Percentiles rank a stretch among this genome's conserved stretches.
phyloP scores from a whole-genome alignment of 805 yeast genomes.

The Lachancea quebecensis region DNA sequence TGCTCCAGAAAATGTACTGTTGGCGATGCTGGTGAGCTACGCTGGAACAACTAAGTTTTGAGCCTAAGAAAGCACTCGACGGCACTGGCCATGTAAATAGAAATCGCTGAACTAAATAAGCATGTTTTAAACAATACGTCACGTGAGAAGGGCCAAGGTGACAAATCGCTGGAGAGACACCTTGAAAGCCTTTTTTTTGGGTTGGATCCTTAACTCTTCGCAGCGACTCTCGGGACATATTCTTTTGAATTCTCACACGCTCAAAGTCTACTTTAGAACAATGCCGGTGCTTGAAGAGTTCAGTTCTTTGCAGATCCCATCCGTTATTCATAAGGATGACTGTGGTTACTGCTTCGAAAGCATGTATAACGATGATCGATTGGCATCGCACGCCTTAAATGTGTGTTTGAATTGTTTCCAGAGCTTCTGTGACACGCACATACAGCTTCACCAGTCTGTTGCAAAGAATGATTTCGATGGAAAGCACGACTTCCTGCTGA shows the following conservation, averaged over 20 bases:
- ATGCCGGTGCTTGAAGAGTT: slow-evolving; percentile 12
- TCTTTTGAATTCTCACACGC: too few relatives aligned
- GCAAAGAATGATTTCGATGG: slow-evolving; percentile 26
- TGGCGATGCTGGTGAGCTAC: slow-evolving; percentile 11
- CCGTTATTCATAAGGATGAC: slow-evolving; percentile 72
- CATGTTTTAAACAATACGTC: too few relatives aligned
- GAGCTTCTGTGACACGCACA: slow-evolving; percentile 59
- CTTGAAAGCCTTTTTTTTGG: too few relatives aligned
- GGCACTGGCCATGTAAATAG: slow-evolving; percentile 7
- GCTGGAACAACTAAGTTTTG: slow-evolving; percentile 10
- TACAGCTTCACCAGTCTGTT: slow-evolving; percentile 45
- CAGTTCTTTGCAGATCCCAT: slow-evolving; percentile 18
- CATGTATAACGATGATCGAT: slow-evolving; percentile 39
- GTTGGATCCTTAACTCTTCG: too few relatives aligned
- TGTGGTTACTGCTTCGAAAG: slow-evolving; percentile 83
- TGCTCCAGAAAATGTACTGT: slow-evolving; percentile 17
- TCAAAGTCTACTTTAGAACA: neutral
- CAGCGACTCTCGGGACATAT: too few relatives aligned
- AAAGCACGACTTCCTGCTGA: slow-evolving; percentile 53
- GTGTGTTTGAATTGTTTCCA: slow-evolving; percentile 71
- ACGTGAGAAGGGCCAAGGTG: too few relatives aligned
- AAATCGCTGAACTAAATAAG: neutral
- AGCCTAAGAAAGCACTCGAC: neutral
- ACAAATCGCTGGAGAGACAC: too few relatives aligned
- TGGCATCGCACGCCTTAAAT: slow-evolving; percentile 38